Evolutionary conservation across 169 alveolate genomes (phyloP).

Genomic region (Plasmodium coatneyi): DNA sequence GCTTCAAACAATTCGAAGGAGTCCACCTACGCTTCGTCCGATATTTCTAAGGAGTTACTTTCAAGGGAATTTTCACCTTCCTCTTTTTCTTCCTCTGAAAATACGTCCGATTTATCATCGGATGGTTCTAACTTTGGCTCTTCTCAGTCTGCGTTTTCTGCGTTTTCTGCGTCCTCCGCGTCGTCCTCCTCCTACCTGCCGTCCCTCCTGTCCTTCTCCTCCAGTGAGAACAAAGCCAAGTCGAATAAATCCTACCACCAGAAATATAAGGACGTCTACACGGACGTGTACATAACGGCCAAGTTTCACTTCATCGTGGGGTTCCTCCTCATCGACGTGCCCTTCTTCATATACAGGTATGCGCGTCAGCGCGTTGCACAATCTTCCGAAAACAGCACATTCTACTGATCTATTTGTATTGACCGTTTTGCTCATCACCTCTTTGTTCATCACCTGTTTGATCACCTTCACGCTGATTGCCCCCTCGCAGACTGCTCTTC

Average conservation of each 20-base stretch:
- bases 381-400: neutral
- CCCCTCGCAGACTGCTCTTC: conserved; percentile 23
- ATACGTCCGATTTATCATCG: neutral
- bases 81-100: neutral
- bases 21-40: neutral
- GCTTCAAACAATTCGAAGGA: neutral
- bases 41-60: neutral
- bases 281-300: conserved; percentile 71
- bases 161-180: neutral
- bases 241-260: conserved; percentile 9
- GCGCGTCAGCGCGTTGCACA: neutral
- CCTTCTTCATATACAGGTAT: conserved; percentile 60
- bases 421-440: neutral
- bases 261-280: conserved; percentile 49
- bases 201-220: conserved; percentile 11
- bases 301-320: conserved; percentile 70
- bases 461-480: too few relatives aligned
- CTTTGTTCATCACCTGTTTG: too few relatives aligned
- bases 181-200: conserved; percentile 4
- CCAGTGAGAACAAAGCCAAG: conserved; percentile 1
- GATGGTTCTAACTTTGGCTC: neutral
- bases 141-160: neutral
- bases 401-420: neutral
- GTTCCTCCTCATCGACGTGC: conserved; percentile 53
- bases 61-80: neutral